phyloP scores from a whole-genome alignment of 1,284 basidiomycete genomes.

The Cryptococcus sp. region DNA sequence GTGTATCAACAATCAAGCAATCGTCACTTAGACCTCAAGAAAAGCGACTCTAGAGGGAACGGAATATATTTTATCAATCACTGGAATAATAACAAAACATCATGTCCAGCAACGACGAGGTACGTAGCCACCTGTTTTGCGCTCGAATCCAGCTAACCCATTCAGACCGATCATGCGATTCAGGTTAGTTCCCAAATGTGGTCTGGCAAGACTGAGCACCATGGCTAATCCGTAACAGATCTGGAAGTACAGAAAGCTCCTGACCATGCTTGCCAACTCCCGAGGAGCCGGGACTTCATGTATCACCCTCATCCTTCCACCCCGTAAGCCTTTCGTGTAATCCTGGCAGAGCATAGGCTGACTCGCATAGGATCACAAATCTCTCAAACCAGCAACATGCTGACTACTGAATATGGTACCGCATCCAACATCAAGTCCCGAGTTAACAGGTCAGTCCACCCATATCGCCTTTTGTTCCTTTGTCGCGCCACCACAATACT shows the following conservation, averaged over 20 bases:
- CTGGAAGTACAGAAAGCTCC: constrained; percentile 97
- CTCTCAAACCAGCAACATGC: constrained; percentile 87
- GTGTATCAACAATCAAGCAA: no score
- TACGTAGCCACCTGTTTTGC: no score
- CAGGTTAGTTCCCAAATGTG: constrained; percentile 26
- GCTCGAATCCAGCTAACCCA: no score
- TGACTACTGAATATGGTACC: constrained; percentile 96
- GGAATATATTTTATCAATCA: no score
- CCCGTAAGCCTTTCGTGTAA: constrained; percentile 56
- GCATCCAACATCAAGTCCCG: constrained; percentile 99
- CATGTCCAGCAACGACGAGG: no score
- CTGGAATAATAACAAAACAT: no score
- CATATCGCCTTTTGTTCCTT: neutral
- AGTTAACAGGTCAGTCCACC: constrained; percentile 67
- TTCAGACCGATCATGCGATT: constrained; percentile 44
- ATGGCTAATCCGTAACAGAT: constrained; percentile 37
- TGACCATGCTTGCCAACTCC: constrained; percentile 87
- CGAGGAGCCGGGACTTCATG: constrained; percentile 97
- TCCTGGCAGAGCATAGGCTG: neutral
- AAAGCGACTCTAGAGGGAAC: no score
- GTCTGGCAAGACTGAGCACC: neutral
- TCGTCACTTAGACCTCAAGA: no score
- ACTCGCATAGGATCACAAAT: constrained; percentile 70
- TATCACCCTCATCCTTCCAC: constrained; percentile 97
- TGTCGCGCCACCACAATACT: constrained; percentile 14